phyloP scores from a whole-genome alignment of 139 green algal genomes.

The Gonium pectorale region DNA sequence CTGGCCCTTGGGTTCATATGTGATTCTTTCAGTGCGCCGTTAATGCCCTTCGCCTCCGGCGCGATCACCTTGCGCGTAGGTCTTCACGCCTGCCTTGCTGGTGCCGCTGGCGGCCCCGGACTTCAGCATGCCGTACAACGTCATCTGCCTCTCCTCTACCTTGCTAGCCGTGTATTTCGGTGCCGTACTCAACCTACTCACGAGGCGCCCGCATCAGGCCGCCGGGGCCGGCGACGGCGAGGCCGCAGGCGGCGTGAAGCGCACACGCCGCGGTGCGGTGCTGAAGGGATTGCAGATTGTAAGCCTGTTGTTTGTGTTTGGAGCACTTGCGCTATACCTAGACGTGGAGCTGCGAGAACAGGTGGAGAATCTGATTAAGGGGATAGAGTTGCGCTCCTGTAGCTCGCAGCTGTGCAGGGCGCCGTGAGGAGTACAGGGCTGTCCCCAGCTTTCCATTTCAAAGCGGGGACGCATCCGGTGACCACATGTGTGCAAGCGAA shows the following conservation, averaged over 20 bases:
- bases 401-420: no score
- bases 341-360: slow-evolving; percentile 54
- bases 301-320: slow-evolving; percentile 50
- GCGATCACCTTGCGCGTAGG: slow-evolving; percentile 4
- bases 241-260: neutral
- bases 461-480: no score
- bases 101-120: slow-evolving; percentile 88
- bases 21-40: no score
- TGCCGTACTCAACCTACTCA: slow-evolving; percentile 65
- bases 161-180: slow-evolving; percentile 86
- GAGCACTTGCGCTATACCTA: slow-evolving; percentile 50
- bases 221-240: neutral
- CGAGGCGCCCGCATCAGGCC: slow-evolving; percentile 8
- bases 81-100: slow-evolving; percentile 70
- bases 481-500: no score
- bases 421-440: no score
- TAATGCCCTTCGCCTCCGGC: neutral
- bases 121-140: slow-evolving; percentile 97
- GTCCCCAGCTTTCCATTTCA: no score
- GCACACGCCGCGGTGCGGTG: neutral
- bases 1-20: no score
- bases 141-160: slow-evolving; percentile 90
- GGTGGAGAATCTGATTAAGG: neutral
- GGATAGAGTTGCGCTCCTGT: neutral
- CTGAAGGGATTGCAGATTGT: slow-evolving; percentile 37